phyloP scores from a whole-genome alignment of 495 filamentous ascomycete genomes.

The Peziza echinospora region DNA sequence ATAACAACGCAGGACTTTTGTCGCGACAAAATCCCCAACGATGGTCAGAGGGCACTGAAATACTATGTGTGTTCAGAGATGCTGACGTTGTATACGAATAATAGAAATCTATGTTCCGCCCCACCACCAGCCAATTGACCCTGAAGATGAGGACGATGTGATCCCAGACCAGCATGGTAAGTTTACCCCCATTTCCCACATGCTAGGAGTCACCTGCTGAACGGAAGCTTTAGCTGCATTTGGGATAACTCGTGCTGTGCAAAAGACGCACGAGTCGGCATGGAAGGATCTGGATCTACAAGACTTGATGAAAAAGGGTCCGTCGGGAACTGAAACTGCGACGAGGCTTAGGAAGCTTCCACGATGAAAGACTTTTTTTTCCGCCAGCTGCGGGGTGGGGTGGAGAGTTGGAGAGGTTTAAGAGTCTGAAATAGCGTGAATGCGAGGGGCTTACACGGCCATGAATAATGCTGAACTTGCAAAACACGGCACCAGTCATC shows the following conservation, averaged over 20 bases:
- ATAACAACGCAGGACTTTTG: constrained; percentile 39
- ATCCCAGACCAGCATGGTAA: constrained; percentile 72
- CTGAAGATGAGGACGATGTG: constrained; percentile 94
- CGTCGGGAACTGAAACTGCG: too few relatives aligned
- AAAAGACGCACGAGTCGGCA: constrained; percentile 42
- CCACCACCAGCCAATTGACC: constrained; percentile 79
- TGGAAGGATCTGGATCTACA: constrained; percentile 76
- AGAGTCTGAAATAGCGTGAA: too few relatives aligned
- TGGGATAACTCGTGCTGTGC: constrained; percentile 73
- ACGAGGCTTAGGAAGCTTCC: neutral
- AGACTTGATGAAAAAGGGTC: constrained; percentile 17
- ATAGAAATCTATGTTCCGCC: constrained; percentile 72
- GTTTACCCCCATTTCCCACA: neutral
- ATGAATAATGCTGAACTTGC: too few relatives aligned
- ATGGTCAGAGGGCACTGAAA: constrained; percentile 17
- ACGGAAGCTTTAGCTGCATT: constrained; percentile 45
- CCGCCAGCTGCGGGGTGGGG: too few relatives aligned
- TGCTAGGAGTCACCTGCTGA: neutral
- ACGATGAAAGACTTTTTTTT: too few relatives aligned
- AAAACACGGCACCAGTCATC: too few relatives aligned
- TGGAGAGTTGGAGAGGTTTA: too few relatives aligned
- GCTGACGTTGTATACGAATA: constrained; percentile 7
- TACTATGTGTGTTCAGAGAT: too few relatives aligned
- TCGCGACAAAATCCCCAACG: constrained; percentile 41
- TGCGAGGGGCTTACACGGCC: too few relatives aligned